A percentile compares a stretch with the other conserved stretches of the same genome.
phyloP scores from a whole-genome alignment of 495 filamentous ascomycete genomes.

The Haplographium delicatum region DNA sequence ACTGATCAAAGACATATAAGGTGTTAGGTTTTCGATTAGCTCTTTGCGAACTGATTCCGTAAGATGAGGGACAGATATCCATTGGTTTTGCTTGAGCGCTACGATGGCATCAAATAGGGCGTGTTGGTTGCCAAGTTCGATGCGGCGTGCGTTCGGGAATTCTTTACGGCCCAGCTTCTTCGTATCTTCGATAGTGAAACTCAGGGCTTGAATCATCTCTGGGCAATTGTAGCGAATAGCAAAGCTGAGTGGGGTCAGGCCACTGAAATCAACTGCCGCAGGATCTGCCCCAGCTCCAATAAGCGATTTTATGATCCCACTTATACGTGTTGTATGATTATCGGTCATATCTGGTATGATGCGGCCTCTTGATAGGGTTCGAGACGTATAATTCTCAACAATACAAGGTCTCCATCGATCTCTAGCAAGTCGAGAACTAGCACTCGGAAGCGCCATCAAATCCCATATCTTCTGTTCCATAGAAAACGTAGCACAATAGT shows the following conservation, averaged over 20 bases:
- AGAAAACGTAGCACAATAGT: conserved; percentile 21
- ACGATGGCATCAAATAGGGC: not conserved
- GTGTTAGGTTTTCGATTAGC: not conserved
- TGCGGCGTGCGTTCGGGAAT: too few species aligned
- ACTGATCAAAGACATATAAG: not conserved
- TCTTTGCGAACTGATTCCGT: not conserved
- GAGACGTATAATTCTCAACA: too few species aligned
- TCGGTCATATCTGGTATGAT: too few species aligned
- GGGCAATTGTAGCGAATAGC: conserved; percentile 8
- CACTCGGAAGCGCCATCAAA: not conserved
- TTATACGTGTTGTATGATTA: too few species aligned
- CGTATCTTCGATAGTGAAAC: not conserved
- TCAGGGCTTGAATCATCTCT: conserved; percentile 10
- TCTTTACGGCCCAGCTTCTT: too few species aligned
- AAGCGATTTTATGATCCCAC: conserved; percentile 14
- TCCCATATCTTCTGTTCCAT: conserved; percentile 8
- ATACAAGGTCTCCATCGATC: conserved; percentile 10
- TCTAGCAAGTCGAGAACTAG: not conserved
- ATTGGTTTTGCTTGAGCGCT: not conserved
- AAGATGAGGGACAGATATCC: too few species aligned
- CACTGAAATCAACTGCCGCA: conserved; percentile 9
- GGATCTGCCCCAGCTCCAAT: conserved; percentile 23
- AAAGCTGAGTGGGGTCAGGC: conserved; percentile 15
- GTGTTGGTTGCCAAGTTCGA: too few species aligned
- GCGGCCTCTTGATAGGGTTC: too few species aligned